Base-by-base conservation (phyloP, 495 filamentous ascomycete genomes). In the Venustampulla echinocandica region DNA sequence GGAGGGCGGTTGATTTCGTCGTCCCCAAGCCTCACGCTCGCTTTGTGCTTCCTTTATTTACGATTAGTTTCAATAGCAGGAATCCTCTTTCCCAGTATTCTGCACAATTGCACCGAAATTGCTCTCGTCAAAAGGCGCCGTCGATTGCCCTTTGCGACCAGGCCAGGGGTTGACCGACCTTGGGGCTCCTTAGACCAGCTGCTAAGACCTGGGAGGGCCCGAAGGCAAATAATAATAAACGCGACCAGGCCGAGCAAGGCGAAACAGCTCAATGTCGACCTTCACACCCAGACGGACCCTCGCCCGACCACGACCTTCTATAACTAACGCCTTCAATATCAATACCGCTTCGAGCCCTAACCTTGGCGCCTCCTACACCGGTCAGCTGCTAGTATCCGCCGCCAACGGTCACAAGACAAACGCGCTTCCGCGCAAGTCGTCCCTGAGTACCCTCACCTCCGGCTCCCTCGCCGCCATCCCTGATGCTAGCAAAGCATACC, bases 381-480 rank as follows among this genome's bases (percentile, higher is more conserved):
- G 65, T 38, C 59, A 67, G 34, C 33, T 49, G 36, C 50, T 45
- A 28, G 23, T 47, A 40, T 27, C 43, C 39, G 13, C 33, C 27
- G 52, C 58, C 46, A 62, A 61, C 46, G 55, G 61, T 22, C 61
- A 69, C 28, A 55, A 60, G 40, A 58, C 64, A 20, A 59, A 55
- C 38, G 64, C 66, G 40, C 68, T 80, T 40, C 65, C 73, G 57
- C 79, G 82, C 50, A 85, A 86, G 66, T 70, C 73, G 36, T 84
- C 81, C 24, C 65, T 82, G 44, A 74, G 74, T 50, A 71, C 80
- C 24, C 70, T 84, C 47, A 83, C 78, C 24, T 77, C 73, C 43
- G 69, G 68, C 57, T 76, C 73, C 10, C 65, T 80, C 42, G 76
- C 76, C 36, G 61, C 71, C 22, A 75, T 80, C 47, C 72, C 77